A percentile compares a stretch with the other conserved stretches of the same genome.
phyloP scores from a whole-genome alignment of 2,329 filamentous ascomycete genomes.

The Onygenales sp. region DNA sequence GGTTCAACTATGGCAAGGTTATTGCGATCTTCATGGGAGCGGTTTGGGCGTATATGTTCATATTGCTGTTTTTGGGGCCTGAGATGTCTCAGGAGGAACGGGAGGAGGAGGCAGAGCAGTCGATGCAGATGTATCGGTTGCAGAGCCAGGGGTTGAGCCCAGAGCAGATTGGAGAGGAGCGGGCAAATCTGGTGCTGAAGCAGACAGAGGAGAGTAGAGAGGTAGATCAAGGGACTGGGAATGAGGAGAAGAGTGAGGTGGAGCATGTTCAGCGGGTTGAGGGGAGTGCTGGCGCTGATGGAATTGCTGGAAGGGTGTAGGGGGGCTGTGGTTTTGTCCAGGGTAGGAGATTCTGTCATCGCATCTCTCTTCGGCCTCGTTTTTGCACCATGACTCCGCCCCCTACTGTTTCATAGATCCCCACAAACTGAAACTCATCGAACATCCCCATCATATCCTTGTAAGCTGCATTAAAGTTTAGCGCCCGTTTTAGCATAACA shows the following conservation, averaged over 20 bases:
- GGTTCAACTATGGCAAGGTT: conserved; percentile 71
- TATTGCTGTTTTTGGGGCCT: conserved; percentile 40
- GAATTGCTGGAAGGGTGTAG: not conserved
- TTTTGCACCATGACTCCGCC: too few relatives aligned
- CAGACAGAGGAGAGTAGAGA: not conserved
- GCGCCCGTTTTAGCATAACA: too few relatives aligned
- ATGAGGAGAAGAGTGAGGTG: not conserved
- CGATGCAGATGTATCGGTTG: conserved; percentile 3
- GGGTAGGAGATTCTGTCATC: too few relatives aligned
- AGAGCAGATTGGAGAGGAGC: conserved; percentile 7
- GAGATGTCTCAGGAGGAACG: conserved; percentile 39
- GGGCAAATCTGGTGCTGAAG: conserved; percentile 6
- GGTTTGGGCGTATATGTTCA: conserved; percentile 57
- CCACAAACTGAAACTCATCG: too few relatives aligned
- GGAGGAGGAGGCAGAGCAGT: conserved; percentile 36
- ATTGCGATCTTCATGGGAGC: conserved; percentile 89
- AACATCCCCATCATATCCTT: too few relatives aligned
- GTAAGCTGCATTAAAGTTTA: too few relatives aligned
- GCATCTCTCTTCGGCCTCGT: too few relatives aligned
- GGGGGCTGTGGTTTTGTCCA: too few relatives aligned
- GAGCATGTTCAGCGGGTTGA: not conserved
- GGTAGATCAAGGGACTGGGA: not conserved
- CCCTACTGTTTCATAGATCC: too few relatives aligned
- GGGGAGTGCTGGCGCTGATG: not conserved
- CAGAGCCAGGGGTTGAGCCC: conserved; percentile 3